Base-by-base conservation (phyloP, 2,329 filamentous ascomycete genomes). In the Ceratocystis destructans region DNA sequence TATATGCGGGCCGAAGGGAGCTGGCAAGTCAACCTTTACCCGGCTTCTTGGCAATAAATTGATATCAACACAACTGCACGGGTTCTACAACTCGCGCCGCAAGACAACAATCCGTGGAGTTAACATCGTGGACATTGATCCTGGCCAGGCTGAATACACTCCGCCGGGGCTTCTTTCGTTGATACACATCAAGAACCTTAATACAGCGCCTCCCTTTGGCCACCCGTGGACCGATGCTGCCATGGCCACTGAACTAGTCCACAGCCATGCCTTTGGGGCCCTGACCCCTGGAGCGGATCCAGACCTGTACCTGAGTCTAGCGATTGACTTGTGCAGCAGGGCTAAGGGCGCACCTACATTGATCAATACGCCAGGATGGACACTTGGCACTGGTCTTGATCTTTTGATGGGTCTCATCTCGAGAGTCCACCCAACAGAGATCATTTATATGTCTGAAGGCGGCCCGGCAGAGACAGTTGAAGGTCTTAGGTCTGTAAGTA, bases 1-100 rank as follows among this genome's bases (percentile, higher is more conserved):
- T 68, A 76, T 90, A 2, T 86, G 86, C 62, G 88, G 88, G 0
- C 83, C 86, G 0, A 88, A 90, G 69, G 85, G 83, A 0, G 84
- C 87, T 2, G 88, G 88, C 1, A 92, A 92, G 72, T 91, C 88
- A 0, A 90, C 87, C 0, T 88, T 91, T 72, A 82, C 83, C 12
- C 83, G 82, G 61, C 74, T 90, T 3, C 76, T 92, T 1, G 75
- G 80, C 7, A 92, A 92, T 71, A 81, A 83, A 10, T 75, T 89
- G 7, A 74, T 89, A n/a, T 87, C 84, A 2, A 67, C 63, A 74
- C 77, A 59, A 71, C 72, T 67, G 69, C 61, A 1, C 66, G 68
- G 70, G 70, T 71, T 70, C 70, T 70, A 46, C 70, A 68, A 8
- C n/a, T 44, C 17, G 17, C 31, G 22, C 20, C 68, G 64, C 31